phyloP scores from a whole-genome alignment of 2,329 filamentous ascomycete genomes.

The Trichoderma atroviride region DNA sequence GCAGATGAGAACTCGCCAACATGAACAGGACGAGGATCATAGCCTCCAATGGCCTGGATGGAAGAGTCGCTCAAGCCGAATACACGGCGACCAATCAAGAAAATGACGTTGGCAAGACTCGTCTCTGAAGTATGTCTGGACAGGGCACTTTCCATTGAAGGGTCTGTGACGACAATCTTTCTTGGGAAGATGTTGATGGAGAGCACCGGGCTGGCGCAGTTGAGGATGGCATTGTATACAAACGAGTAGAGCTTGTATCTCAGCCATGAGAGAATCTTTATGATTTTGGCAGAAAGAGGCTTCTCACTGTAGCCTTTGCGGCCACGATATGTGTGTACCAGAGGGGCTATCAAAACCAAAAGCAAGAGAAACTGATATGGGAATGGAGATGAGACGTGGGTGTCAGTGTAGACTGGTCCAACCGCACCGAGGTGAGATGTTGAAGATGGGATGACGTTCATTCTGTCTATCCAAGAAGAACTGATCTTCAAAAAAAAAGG shows the following conservation, averaged over 20 bases:
- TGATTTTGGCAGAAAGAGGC: not conserved
- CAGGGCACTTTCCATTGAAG: slow-evolving; percentile 36
- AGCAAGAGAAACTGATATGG: not conserved
- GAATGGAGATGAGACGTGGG: not conserved
- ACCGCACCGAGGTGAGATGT: not conserved
- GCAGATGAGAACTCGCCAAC: slow-evolving; percentile 35
- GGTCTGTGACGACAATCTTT: slow-evolving; percentile 35
- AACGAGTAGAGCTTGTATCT: slow-evolving; percentile 13
- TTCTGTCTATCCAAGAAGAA: not conserved
- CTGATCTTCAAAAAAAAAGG: not conserved
- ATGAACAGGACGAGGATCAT: slow-evolving; percentile 36
- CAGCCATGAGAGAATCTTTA: slow-evolving; percentile 7
- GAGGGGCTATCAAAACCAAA: slow-evolving; percentile 2
- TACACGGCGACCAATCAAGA: slow-evolving; percentile 36
- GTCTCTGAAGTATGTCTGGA: slow-evolving; percentile 37
- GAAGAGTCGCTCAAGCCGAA: slow-evolving; percentile 34
- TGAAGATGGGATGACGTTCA: slow-evolving; percentile 16
- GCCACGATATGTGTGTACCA: slow-evolving; percentile 15
- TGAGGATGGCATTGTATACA: slow-evolving; percentile 18
- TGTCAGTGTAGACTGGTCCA: not conserved
- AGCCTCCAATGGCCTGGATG: slow-evolving; percentile 33
- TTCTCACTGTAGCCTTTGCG: not conserved
- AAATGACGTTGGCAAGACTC: slow-evolving; percentile 38
- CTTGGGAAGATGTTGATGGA: slow-evolving; percentile 38
- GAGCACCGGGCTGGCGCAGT: slow-evolving; percentile 23